These are phyloP conservation scores for Phalaenopsis aphrodite DNA, from an alignment of 106 monocot species.

Conservation along the genomic window DNA sequence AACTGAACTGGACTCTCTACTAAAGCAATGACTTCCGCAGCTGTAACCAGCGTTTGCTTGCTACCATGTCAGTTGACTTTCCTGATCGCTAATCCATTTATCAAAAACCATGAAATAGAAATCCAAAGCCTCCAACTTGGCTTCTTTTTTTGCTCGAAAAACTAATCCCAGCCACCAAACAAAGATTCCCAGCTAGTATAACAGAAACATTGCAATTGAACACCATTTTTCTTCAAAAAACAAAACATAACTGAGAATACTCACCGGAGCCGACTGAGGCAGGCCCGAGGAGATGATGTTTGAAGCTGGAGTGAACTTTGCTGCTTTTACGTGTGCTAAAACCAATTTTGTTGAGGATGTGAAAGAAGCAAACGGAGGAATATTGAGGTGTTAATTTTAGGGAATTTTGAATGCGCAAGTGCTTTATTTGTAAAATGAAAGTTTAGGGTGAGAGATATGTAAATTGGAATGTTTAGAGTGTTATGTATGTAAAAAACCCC, in stretches of 20 bases:
- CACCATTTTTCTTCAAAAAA: background rate
- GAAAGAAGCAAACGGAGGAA: no score
- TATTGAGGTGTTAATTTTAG: no score
- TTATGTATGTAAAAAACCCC: no score
- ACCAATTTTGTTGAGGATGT: no score
- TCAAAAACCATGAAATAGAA: background rate
- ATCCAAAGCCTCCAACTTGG: background rate
- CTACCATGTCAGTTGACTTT: constrained; percentile 31
- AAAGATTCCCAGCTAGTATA: no score
- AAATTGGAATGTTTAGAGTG: no score
- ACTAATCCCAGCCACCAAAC: background rate
- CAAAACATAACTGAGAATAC: background rate
- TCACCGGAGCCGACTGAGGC: background rate
- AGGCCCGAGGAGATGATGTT: background rate
- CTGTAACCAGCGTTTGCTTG: constrained; percentile 59
- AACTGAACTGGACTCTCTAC: constrained; percentile 48
- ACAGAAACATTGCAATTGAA: background rate
- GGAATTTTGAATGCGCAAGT: no score
- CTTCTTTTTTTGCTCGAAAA: background rate
- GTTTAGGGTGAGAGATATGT: no score
- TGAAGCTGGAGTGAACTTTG: background rate
- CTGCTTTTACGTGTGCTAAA: background rate
- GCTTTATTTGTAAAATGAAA: no score
- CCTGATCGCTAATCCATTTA: constrained; percentile 18
- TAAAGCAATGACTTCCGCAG: constrained; percentile 42